Evolutionary conservation across 1,284 basidiomycete species (phyloP), one percentile per base, ranked within the genome.

Genomic region (Lentinus polychrous): DNA sequence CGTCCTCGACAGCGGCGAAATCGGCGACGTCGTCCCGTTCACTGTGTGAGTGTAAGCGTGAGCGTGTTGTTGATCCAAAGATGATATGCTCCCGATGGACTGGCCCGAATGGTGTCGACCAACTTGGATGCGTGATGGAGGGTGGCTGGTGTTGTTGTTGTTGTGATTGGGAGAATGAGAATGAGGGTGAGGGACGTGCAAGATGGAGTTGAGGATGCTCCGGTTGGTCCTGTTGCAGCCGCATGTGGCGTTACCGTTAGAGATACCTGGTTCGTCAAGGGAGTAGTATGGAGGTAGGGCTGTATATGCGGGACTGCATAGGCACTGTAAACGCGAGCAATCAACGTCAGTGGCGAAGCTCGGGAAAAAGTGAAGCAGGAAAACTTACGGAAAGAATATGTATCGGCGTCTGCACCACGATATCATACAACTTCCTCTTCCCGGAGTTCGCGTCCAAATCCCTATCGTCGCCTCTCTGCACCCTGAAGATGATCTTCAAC

Each of bases 391-490:
- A 89, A 46, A 91, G 75, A 49, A 92, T 80, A 49, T 85, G 79
- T 23, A 94, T 74, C 0, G 91, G 90, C 0, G 81, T 80, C 59
- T 91, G 89, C 49, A 98, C 83, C 44, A 94, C 85, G 57, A 98
- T 93, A 66, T 97, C 94, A 66, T 89, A 94, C 60, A 88, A 66
- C 65, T 91, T 93, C 53, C 81, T 74, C 62, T 79, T 85, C 36
- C 86, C 78, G 2, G 73, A 81, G 63, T 81, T 84, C 12, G 76
- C 58, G 57, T 91, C 89, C 6, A 86, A 46, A 27, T 75, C 72
- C 22, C 67, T 54, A 57, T 83, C 81, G 58, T 90, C 87, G 1
- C 87, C 89, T 35, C 85, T 76, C 66, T 94, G 88, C 12, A 97
- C 87, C 14, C 94, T 76, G 55, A 98, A 80, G 11, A 88, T 76